These are phyloP conservation scores for Abrus precatorius DNA, from an alignment of 306 rosid species.

Conservation along the genomic window DNA sequence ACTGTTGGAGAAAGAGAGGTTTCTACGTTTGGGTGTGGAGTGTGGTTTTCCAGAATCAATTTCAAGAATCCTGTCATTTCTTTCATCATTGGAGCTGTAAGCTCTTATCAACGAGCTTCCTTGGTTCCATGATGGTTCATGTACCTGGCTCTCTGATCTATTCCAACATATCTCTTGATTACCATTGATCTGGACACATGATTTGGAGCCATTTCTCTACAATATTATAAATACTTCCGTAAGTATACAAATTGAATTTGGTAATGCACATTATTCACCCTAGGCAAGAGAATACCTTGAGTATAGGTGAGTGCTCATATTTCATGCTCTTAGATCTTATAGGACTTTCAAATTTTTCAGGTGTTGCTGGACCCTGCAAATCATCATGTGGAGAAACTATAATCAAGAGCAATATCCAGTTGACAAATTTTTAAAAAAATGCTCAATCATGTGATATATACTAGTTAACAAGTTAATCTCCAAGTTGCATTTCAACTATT, in stretches of 20 bases:
- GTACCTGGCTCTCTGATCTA: slow-evolving; percentile 38
- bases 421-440: background rate
- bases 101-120: slow-evolving; percentile 52
- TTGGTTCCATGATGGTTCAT: slow-evolving; percentile 58
- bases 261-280: background rate
- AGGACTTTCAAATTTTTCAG: slow-evolving; percentile 80
- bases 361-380: slow-evolving; percentile 85
- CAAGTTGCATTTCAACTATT: background rate
- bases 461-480: background rate
- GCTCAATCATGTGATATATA: background rate
- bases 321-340: slow-evolving; percentile 66
- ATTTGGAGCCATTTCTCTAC: slow-evolving; percentile 78
- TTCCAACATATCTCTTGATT: slow-evolving; percentile 53
- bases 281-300: slow-evolving; percentile 56
- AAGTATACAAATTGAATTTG: slow-evolving; percentile 7
- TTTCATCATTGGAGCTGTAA: slow-evolving; percentile 54
- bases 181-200: slow-evolving; percentile 46
- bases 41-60: slow-evolving; percentile 64
- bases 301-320: slow-evolving; percentile 59
- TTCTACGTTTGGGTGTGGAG: slow-evolving; percentile 53
- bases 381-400: slow-evolving; percentile 8
- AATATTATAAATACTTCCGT: slow-evolving; percentile 26
- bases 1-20: slow-evolving; percentile 58
- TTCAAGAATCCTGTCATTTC: slow-evolving; percentile 64
- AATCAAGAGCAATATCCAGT: slow-evolving; percentile 19